phyloP scores from a whole-genome alignment of 2,329 filamentous ascomycete genomes.

The Lecanicillium sp. region DNA sequence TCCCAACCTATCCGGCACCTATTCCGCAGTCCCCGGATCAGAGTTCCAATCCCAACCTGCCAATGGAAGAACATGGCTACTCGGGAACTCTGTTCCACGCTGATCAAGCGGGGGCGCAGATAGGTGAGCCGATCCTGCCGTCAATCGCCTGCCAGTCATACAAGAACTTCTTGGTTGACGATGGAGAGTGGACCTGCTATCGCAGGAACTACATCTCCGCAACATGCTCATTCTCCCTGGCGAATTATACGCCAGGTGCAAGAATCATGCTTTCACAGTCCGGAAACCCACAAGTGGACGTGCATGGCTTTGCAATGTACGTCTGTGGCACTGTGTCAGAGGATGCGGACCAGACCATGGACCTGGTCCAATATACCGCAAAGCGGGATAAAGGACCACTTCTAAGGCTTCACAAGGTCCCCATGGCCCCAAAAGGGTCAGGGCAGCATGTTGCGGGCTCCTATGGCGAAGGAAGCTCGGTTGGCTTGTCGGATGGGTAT shows the following conservation, averaged over 20 bases:
- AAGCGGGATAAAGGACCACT: constrained; percentile 86
- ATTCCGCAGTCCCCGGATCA: too few relatives aligned
- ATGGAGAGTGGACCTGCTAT: constrained; percentile 87
- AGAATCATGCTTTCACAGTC: constrained; percentile 43
- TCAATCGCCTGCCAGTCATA: constrained; percentile 73
- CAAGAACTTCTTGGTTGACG: constrained; percentile 79
- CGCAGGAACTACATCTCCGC: constrained; percentile 87
- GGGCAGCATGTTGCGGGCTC: constrained; percentile 37
- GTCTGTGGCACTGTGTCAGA: constrained; percentile 79
- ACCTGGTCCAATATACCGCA: constrained; percentile 83
- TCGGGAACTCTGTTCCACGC: constrained; percentile 56
- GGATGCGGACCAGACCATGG: constrained; percentile 66
- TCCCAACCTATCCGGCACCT: too few relatives aligned
- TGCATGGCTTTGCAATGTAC: constrained; percentile 72
- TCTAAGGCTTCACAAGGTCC: constrained; percentile 61
- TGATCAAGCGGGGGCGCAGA: constrained; percentile 37
- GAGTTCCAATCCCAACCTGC: too few relatives aligned
- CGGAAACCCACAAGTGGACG: constrained; percentile 50
- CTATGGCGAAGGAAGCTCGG: constrained; percentile 29
- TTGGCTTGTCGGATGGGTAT: constrained; percentile 6
- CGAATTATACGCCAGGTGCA: constrained; percentile 44
- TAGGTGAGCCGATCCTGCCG: constrained; percentile 22
- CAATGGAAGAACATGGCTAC: constrained; percentile 34
- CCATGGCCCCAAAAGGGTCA: constrained; percentile 60
- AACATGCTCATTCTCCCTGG: constrained; percentile 67